These are phyloP conservation scores for Coemansia guatemalensis DNA, from an alignment of 192 early-diverging fungal species.

Conservation along the genomic window DNA sequence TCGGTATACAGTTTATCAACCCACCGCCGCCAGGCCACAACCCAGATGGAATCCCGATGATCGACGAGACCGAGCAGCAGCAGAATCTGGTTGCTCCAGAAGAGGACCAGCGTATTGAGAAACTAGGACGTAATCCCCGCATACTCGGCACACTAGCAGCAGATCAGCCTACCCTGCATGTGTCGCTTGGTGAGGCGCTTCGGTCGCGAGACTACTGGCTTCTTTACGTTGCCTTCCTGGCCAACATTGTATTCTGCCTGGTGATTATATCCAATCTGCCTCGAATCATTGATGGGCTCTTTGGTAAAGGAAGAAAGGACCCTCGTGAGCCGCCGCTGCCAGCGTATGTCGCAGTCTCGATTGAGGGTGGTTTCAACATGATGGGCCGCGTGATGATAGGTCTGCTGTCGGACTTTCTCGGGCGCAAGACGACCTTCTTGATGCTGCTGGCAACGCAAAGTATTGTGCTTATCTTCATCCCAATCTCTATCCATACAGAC, in stretches of 20 bases:
- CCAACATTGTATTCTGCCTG: slow-evolving; percentile 62
- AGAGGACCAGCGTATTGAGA: neutral
- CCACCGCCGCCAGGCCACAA: slow-evolving; percentile 67
- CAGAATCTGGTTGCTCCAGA: neutral
- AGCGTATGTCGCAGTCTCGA: slow-evolving; percentile 56
- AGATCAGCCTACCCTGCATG: slow-evolving; percentile 40
- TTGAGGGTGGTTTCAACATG: slow-evolving; percentile 64
- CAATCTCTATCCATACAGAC: slow-evolving; percentile 54
- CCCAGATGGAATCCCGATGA: slow-evolving; percentile 61
- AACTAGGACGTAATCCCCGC: slow-evolving; percentile 1
- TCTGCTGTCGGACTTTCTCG: slow-evolving; percentile 55
- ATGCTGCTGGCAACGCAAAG: slow-evolving; percentile 59
- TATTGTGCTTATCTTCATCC: slow-evolving; percentile 57
- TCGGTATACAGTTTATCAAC: slow-evolving; percentile 57
- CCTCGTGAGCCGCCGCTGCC: slow-evolving; percentile 26
- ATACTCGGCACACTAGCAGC: neutral
- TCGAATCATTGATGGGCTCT: slow-evolving; percentile 56
- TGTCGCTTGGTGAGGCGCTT: slow-evolving; percentile 56
- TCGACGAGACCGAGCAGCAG: slow-evolving; percentile 13
- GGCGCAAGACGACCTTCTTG: slow-evolving; percentile 66
- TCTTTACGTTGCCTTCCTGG: slow-evolving; percentile 61
- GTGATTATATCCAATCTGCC: slow-evolving; percentile 62
- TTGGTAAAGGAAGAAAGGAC: slow-evolving; percentile 46
- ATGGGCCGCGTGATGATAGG: slow-evolving; percentile 58
- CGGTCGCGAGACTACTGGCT: slow-evolving; percentile 62